Evolutionary conservation across 768 basidiomycete genomes (phyloP).

Genomic region (Collybiopsis luxurians): DNA sequence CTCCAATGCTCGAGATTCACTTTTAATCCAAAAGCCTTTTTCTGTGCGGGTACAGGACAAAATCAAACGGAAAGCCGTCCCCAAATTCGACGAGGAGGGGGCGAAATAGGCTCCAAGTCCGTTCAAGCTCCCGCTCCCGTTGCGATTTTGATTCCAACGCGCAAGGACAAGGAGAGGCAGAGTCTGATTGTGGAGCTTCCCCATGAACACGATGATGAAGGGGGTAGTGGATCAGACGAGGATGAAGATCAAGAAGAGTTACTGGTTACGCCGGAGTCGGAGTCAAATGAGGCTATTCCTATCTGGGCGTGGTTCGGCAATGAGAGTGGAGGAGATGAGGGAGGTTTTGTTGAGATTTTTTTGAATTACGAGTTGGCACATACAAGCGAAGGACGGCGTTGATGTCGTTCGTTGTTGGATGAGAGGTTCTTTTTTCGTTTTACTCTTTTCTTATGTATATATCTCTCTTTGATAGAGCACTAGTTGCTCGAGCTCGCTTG

Average conservation of each 20-base stretch:
- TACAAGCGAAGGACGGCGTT: too few species aligned
- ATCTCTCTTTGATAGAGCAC: too few species aligned
- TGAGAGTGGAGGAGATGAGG: background rate
- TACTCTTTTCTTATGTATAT: too few species aligned
- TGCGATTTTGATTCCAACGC: too few species aligned
- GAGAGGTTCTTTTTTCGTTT: too few species aligned
- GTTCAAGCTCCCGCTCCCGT: background rate
- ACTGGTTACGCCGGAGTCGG: too few species aligned
- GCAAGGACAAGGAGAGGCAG: conserved; percentile 4
- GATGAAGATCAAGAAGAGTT: background rate
- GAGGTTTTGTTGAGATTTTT: background rate
- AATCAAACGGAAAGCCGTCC: conserved; percentile 7
- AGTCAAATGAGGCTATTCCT: background rate
- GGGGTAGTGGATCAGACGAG: too few species aligned
- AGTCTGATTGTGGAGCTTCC: conserved; percentile 5
- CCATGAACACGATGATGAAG: background rate
- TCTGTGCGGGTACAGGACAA: background rate
- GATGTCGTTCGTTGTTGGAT: too few species aligned
- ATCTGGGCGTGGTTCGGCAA: background rate
- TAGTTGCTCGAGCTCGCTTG: too few species aligned
- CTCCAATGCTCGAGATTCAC: conserved; percentile 3
- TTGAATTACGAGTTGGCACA: background rate
- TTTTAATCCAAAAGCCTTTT: background rate
- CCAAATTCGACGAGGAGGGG: background rate
- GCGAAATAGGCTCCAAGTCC: too few species aligned